These are phyloP conservation scores for Monilinia fructigena DNA, from an alignment of 2,329 filamentous ascomycete genomes.

Conservation along the genomic window DNA sequence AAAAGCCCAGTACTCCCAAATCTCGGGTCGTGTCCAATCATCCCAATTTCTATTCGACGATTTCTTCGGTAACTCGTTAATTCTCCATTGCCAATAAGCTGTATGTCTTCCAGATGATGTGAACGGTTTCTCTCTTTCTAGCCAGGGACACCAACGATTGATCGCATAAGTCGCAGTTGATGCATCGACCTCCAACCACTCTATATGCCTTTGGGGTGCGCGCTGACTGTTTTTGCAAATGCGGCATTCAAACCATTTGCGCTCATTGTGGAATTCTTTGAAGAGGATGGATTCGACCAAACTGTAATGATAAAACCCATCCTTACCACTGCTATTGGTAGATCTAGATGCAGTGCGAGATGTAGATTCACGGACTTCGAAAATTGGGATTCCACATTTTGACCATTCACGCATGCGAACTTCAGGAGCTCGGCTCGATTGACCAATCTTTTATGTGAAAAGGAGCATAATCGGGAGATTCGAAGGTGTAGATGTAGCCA, in stretches of 20 bases:
- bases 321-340: neutral
- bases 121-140: constrained; percentile 25
- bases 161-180: constrained; percentile 23
- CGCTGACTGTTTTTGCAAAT: neutral
- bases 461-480: constrained; percentile 15
- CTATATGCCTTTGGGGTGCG: constrained; percentile 20
- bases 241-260: constrained; percentile 24
- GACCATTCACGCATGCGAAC: constrained; percentile 21
- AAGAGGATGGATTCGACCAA: constrained; percentile 26
- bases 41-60: constrained; percentile 26
- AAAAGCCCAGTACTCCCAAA: constrained; percentile 1
- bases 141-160: constrained; percentile 27
- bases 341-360: neutral
- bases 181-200: constrained; percentile 28
- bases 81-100: constrained; percentile 29
- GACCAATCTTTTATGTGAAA: constrained; percentile 25
- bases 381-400: constrained; percentile 22
- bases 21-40: constrained; percentile 21
- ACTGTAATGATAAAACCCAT: constrained; percentile 25
- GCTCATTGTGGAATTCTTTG: constrained; percentile 25
- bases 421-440: constrained; percentile 19
- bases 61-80: constrained; percentile 21
- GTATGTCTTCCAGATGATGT: constrained; percentile 19
- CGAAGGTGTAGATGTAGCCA: constrained; percentile 5
- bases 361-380: neutral